Conservation (phyloP, 768 basidiomycete species). For the Leccinum rimulosum region DNA sequence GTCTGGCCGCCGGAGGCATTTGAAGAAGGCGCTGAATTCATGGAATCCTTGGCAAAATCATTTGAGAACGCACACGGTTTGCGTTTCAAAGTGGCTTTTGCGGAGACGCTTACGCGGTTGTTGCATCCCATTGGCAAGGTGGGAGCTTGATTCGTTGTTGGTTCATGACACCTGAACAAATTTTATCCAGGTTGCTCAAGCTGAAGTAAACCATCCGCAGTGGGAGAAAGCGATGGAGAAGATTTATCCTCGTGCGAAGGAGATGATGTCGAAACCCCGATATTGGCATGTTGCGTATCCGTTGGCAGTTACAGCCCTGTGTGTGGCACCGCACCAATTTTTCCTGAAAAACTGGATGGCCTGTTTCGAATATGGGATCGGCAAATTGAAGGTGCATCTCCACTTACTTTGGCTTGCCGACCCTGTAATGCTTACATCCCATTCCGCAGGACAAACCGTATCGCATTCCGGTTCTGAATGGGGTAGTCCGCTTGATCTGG, state of each 20-base stretch:
- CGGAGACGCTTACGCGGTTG: slow-evolving; percentile 72
- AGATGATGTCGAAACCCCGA: slow-evolving; percentile 83
- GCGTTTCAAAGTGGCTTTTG: slow-evolving; percentile 79
- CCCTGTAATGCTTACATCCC: slow-evolving; percentile 2
- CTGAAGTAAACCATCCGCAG: slow-evolving; percentile 91
- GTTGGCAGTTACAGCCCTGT: slow-evolving; percentile 76
- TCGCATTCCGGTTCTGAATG: slow-evolving; percentile 73
- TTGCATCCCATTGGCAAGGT: slow-evolving; percentile 91
- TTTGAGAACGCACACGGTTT: slow-evolving; percentile 84
- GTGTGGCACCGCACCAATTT: slow-evolving; percentile 82
- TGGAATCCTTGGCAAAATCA: slow-evolving; percentile 78
- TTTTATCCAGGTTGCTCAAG: slow-evolving; percentile 74
- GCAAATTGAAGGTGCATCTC: slow-evolving; percentile 72
- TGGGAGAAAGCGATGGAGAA: slow-evolving; percentile 91
- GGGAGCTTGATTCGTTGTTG: background rate
- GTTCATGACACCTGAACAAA: background rate
- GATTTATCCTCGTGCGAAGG: slow-evolving; percentile 77
- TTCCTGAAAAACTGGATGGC: slow-evolving; percentile 80
- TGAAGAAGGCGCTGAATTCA: slow-evolving; percentile 89
- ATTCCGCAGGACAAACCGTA: slow-evolving; percentile 68
- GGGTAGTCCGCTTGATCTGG: slow-evolving; percentile 83
- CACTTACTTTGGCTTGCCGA: background rate
- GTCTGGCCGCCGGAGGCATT: slow-evolving; percentile 94
- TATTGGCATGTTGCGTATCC: slow-evolving; percentile 91
- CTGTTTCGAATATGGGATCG: slow-evolving; percentile 68